phyloP scores from a whole-genome alignment of 768 basidiomycete genomes.

The Coprinopsis cinerea region DNA sequence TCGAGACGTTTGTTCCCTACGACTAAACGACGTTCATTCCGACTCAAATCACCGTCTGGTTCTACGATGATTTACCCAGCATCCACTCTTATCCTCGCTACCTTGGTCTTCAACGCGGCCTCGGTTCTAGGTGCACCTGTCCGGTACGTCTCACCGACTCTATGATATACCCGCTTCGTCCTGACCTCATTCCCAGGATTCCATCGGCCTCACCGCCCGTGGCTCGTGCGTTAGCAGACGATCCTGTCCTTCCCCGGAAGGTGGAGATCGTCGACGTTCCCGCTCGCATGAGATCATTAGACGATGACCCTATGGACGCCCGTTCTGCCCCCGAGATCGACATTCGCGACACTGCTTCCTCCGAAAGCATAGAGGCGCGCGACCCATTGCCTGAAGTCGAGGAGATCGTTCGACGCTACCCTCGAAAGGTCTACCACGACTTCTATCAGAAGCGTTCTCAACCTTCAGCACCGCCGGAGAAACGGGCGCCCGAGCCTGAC shows the following conservation, averaged over 20 bases:
- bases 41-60: constrained; percentile 17
- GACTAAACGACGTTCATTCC: constrained; percentile 22
- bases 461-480: not conserved
- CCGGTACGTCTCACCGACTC: constrained; percentile 21
- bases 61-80: constrained; percentile 36
- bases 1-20: constrained; percentile 29
- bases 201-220: constrained; percentile 19
- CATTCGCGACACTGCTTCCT: constrained; percentile 9
- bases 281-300: constrained; percentile 16
- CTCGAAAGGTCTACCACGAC: constrained; percentile 22
- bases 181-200: constrained; percentile 17
- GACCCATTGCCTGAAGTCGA: constrained; percentile 18
- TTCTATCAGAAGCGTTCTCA: constrained; percentile 25
- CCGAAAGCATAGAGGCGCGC: constrained; percentile 17
- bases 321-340: constrained; percentile 6
- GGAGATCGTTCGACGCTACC: constrained; percentile 20
- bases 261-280: constrained; percentile 24
- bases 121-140: constrained; percentile 33
- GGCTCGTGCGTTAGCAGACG: constrained; percentile 20
- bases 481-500: not conserved
- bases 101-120: constrained; percentile 33
- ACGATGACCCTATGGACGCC: constrained; percentile 4
- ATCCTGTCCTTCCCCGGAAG: constrained; percentile 15
- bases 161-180: not conserved
- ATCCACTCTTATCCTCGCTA: constrained; percentile 30